phyloP scores from a whole-genome alignment of 2,329 filamentous ascomycete genomes.

The Lecanicillium sp. region DNA sequence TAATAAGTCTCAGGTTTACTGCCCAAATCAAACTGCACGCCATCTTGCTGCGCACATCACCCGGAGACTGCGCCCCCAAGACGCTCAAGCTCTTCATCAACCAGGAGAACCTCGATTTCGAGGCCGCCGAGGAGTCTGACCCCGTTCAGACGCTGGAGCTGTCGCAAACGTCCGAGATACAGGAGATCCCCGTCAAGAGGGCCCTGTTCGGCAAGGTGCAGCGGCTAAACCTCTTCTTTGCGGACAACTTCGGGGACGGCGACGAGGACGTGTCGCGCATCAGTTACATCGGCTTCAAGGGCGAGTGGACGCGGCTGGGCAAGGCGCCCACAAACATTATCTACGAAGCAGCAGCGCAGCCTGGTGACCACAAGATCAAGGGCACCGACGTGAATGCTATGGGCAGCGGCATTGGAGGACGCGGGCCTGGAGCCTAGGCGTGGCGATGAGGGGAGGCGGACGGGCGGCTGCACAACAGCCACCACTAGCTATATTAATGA shows the following conservation, averaged over 20 bases:
- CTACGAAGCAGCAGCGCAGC: conserved; percentile 92
- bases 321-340: conserved; percentile 68
- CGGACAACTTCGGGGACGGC: conserved; percentile 79
- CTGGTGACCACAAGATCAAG: conserved; percentile 71
- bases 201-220: conserved; percentile 84
- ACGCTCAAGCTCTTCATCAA: conserved; percentile 88
- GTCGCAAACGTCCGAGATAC: conserved; percentile 71
- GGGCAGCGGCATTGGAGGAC: conserved; percentile 47
- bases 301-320: conserved; percentile 84
- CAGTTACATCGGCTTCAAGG: conserved; percentile 85
- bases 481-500: background rate
- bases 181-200: conserved; percentile 84
- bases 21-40: conserved; percentile 90
- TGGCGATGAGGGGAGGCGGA: background rate
- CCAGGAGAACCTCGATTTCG: conserved; percentile 80
- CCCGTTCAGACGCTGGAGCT: conserved; percentile 74
- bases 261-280: conserved; percentile 76
- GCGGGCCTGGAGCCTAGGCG: conserved; percentile 25
- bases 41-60: conserved; percentile 76
- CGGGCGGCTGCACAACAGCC: background rate
- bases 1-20: conserved; percentile 60
- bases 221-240: conserved; percentile 77
- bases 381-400: conserved; percentile 49
- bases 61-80: conserved; percentile 63
- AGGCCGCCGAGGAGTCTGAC: conserved; percentile 59